Base-by-base conservation (phyloP, 2,329 filamentous ascomycete species). In the Drechslera avenae region DNA sequence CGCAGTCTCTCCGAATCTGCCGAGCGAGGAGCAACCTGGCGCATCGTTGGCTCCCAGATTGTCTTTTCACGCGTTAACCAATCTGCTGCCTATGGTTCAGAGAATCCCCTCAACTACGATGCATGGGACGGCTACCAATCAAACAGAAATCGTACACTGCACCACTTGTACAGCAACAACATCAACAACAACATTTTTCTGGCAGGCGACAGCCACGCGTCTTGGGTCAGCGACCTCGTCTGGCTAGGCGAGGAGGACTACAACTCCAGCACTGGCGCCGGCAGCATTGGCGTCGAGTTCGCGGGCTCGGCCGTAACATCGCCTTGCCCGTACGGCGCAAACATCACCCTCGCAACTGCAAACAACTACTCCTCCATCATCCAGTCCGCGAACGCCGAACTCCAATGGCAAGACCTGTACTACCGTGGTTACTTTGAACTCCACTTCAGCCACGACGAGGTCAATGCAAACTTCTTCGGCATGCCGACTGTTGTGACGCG, bases 181-280 rank as follows among this genome's bases (percentile, higher is more conserved):
- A 90, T 91, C 58, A 77, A 76, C 47, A 90, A 91, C 76, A 90
- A 86, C 64, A 83, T 91, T 60, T 84, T 91, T 63, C 80, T 91
- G 18, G 81, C 87, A 0, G 88, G 88, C 10, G 88, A 91, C 66
- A 83, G 79, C 32, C 88, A 91, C 65, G 81, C 81, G 17, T 84
- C 83, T 41, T 90, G 87, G 76, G 73, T 73, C 18, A 66, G 60
- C 18, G 73, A 80, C 47, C 73, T 80, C 9, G 72, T 75, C 44
- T 80, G 78, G 78, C 63, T 77, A 2, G 76, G 68, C 39, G 73
- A 72, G 26, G 69, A 73, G 39, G 47, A 66, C 4, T 79, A 78
- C 60, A 67, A 77, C 50, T 54, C 66, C 7, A 52, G 53, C 9
- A 74, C 71, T 4, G 77, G 78, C 36, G 67, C 62, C 8, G 77